These are phyloP conservation scores for Ascochyta lentis DNA, from an alignment of 2,329 filamentous ascomycete genomes.

Conservation along the genomic window DNA sequence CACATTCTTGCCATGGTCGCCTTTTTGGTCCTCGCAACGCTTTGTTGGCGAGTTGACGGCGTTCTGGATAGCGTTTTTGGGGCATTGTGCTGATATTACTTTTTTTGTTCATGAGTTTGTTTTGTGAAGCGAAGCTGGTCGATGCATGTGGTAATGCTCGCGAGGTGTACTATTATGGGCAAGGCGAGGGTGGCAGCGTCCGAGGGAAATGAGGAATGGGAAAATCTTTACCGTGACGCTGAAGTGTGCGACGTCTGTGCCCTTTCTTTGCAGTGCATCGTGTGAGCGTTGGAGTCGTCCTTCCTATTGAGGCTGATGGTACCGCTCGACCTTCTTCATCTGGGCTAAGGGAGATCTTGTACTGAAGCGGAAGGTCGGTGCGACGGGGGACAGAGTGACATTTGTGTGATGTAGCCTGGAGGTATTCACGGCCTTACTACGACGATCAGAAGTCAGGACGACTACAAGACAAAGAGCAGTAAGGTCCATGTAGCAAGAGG, in stretches of 20 bases:
- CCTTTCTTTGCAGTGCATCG: slow-evolving; percentile 4
- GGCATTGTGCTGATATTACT: slow-evolving; percentile 7
- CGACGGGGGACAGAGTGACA: not conserved
- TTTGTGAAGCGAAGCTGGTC: slow-evolving; percentile 22
- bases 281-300: slow-evolving; percentile 4
- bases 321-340: slow-evolving; percentile 20
- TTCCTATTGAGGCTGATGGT: slow-evolving; percentile 15
- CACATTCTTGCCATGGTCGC: slow-evolving; percentile 2
- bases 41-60: slow-evolving; percentile 17
- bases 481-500: too few relatives aligned
- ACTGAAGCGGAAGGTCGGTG: slow-evolving; percentile 16
- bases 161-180: slow-evolving; percentile 24
- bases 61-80: slow-evolving; percentile 7
- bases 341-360: slow-evolving; percentile 13
- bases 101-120: slow-evolving; percentile 11
- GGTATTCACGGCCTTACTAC: not conserved
- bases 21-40: slow-evolving; percentile 11
- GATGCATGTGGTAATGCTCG: slow-evolving; percentile 18
- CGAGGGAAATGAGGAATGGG: not conserved
- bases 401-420: not conserved
- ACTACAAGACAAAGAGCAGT: too few relatives aligned
- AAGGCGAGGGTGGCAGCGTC: slow-evolving; percentile 15
- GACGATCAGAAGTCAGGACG: not conserved
- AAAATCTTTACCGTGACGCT: slow-evolving; percentile 12
- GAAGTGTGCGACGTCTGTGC: slow-evolving; percentile 7